phyloP scores from a whole-genome alignment of 108 stramenopile species.

The Nitzschia sp. region DNA sequence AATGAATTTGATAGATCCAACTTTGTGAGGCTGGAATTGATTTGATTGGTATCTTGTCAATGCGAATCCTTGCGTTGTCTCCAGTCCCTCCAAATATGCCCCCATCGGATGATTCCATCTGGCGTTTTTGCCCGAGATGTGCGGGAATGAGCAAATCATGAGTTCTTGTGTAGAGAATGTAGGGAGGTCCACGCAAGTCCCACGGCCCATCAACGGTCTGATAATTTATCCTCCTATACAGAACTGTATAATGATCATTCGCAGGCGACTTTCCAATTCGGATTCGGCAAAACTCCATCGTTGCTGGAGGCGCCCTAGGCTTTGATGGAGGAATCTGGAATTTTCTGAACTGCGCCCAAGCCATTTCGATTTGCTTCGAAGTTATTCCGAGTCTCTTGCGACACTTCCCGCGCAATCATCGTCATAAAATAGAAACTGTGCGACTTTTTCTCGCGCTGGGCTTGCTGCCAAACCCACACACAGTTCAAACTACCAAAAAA shows the following conservation, averaged over 20 bases:
- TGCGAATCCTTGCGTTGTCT: not conserved
- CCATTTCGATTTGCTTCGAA: not conserved
- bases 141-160: not conserved
- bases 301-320: not conserved
- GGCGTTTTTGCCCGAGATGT: not conserved
- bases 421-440: not conserved
- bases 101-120: not conserved
- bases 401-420: not conserved
- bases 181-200: no score
- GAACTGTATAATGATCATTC: no score
- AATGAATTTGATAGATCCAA: no score
- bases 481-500: not conserved
- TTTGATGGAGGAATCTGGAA: not conserved
- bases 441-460: no score
- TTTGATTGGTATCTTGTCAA: not conserved
- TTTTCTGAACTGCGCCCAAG: no score
- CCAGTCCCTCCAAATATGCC: not conserved
- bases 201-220: no score
- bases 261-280: not conserved
- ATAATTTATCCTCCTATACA: no score
- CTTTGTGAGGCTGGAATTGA: not conserved
- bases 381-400: not conserved
- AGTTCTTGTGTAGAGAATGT: not conserved
- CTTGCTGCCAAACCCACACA: not conserved
- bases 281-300: not conserved